Conservation (phyloP, 257 asterid genomes). For the Salvia splendens region DNA sequence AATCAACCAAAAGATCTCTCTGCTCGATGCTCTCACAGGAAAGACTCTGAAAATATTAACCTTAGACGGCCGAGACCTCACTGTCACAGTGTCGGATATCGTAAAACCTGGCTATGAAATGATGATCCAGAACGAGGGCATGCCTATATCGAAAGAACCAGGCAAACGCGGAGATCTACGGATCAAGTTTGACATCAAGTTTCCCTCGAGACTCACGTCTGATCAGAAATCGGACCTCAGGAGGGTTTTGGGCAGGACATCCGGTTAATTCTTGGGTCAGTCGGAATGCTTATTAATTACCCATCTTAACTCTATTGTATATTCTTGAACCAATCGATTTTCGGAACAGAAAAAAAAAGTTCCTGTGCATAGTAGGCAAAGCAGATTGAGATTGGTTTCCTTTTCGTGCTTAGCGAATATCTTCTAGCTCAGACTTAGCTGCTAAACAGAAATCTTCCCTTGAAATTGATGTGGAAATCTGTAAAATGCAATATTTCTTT, state of each 20-base stretch:
- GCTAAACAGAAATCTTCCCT: slow-evolving; percentile 9
- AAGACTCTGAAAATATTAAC: slow-evolving; percentile 60
- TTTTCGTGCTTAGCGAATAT: slow-evolving; percentile 24
- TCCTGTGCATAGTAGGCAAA: slow-evolving; percentile 70
- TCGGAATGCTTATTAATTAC: slow-evolving; percentile 14
- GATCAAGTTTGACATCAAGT: slow-evolving; percentile 81
- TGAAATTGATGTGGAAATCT: slow-evolving; percentile 21
- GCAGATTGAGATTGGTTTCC: slow-evolving; percentile 33
- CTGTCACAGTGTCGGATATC: slow-evolving; percentile 56
- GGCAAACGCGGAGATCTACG: slow-evolving; percentile 75
- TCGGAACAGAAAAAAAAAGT: slow-evolving; percentile 35
- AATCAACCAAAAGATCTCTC: slow-evolving; percentile 61
- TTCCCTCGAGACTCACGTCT: slow-evolving; percentile 73
- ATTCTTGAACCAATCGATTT: slow-evolving; percentile 35
- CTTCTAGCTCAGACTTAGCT: slow-evolving; percentile 24
- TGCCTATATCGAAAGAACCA: slow-evolving; percentile 91
- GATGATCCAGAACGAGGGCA: slow-evolving; percentile 69
- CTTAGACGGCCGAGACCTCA: slow-evolving; percentile 65
- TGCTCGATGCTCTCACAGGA: slow-evolving; percentile 89
- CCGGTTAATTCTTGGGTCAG: slow-evolving; percentile 36
- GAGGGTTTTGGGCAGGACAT: slow-evolving; percentile 70
- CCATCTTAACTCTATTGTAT: slow-evolving; percentile 49
- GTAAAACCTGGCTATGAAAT: slow-evolving; percentile 83
- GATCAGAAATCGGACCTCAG: slow-evolving; percentile 86
- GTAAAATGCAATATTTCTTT: slow-evolving; percentile 24